Evolutionary conservation across 768 basidiomycete species (phyloP).

Genomic region (Russula sp.): DNA sequence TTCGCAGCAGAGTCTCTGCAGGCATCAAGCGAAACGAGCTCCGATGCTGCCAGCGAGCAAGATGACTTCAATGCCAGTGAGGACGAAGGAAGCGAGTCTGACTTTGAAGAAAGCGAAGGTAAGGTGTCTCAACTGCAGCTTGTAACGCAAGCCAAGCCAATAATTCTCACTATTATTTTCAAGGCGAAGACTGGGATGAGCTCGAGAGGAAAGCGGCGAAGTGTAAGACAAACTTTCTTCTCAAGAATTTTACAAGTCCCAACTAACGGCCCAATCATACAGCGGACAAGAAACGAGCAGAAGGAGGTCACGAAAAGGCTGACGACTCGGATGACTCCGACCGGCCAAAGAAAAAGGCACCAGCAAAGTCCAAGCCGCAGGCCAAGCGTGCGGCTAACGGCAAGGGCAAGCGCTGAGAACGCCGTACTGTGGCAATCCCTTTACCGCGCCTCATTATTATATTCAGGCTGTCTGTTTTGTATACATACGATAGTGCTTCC

Average conservation of each 20-base stretch:
- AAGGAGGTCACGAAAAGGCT: slow-evolving; percentile 33
- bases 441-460: slow-evolving; percentile 4
- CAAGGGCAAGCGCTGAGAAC: slow-evolving; percentile 30
- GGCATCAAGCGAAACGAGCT: slow-evolving; percentile 39
- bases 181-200: slow-evolving; percentile 95
- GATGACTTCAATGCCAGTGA: slow-evolving; percentile 52
- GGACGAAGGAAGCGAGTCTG: slow-evolving; percentile 64
- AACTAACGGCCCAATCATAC: slow-evolving; percentile 17
- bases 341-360: slow-evolving; percentile 42
- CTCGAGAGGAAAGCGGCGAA: slow-evolving; percentile 88
- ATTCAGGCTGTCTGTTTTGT: slow-evolving; percentile 21
- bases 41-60: slow-evolving; percentile 49
- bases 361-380: slow-evolving; percentile 33
- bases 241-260: neutral
- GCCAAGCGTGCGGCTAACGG: slow-evolving; percentile 35
- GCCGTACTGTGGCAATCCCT: neutral
- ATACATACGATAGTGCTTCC: slow-evolving; percentile 23
- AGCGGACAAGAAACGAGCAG: slow-evolving; percentile 48
- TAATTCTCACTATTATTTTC: slow-evolving; percentile 12
- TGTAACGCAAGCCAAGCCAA: slow-evolving; percentile 22
- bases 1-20: slow-evolving; percentile 46
- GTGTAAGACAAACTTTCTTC: slow-evolving; percentile 46
- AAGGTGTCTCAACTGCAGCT: neutral
- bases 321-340: slow-evolving; percentile 44
- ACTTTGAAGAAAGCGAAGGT: slow-evolving; percentile 66